Base-by-base conservation (phyloP, 768 basidiomycete genomes). In the Fomitopsis pulvina region DNA sequence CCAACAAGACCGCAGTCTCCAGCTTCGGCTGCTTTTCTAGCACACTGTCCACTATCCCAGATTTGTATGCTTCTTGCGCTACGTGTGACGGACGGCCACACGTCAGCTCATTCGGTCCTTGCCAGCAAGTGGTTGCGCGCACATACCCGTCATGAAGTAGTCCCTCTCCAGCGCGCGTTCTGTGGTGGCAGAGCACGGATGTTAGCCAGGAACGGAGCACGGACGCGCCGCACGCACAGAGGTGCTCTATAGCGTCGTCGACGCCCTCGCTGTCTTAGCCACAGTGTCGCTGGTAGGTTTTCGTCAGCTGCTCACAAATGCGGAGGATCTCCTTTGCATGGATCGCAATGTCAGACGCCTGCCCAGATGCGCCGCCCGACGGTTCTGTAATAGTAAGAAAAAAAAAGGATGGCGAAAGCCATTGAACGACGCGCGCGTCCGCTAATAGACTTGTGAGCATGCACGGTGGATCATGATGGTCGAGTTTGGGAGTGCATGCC, bases 381-480 rank as follows among this genome's bases (percentile, higher is more conserved):
- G 95, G 95, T 68, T 98, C 94, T 96, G 70, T 46, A 43, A n/a
- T n/a, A n/a, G n/a, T n/a, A n/a, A n/a, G n/a, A n/a, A n/a, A n/a
- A n/a, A n/a, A n/a, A n/a, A n/a, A n/a, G n/a, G n/a, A n/a, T n/a
- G n/a, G n/a, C n/a, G n/a, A 29, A 48, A 52, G 26, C 52, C 52
- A 56, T 51, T 28, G 2, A 30, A 12, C 41, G 12, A 20, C 12
- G 24, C 10, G 25, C 41, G 20, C 20, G 41, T 22, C 8, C 41
- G 16, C 11, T 37, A 18, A 37, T 18, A 2, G 41, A 11, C 12
- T 9, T 9, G 29, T 25, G 22, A 30, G 24, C 26, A 65, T 81
- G 62, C 64, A 95, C 94, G 95, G 66, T 98, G 95, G 48, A 98
- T 97, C 95, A 98, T 98, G 61, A 98, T 92, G 63, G 87, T 91